These are phyloP conservation scores for Cymbopogon flexuosus DNA, from an alignment of 202 grass and related monocot genomes.

Conservation along the genomic window DNA sequence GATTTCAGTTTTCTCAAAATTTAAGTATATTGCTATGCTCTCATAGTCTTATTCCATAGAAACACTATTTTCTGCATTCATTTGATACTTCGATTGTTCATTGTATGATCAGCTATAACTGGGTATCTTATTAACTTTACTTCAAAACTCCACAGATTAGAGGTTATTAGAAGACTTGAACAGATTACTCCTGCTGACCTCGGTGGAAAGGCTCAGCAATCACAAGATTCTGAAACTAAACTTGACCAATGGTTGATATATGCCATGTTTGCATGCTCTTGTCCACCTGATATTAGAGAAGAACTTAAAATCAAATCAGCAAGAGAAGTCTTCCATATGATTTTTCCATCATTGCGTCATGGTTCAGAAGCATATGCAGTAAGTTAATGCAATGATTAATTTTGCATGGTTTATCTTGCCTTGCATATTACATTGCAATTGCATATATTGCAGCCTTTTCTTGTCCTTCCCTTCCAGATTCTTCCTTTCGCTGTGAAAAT, in stretches of 20 bases:
- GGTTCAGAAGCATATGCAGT: conserved; percentile 93
- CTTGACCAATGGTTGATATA: conserved; percentile 97
- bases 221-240: conserved; percentile 79
- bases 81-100: not conserved
- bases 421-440: not conserved
- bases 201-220: conserved; percentile 84
- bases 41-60: not conserved
- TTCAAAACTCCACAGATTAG: conserved; percentile 49
- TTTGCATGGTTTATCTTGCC: conserved; percentile 29
- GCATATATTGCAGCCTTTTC: conserved; percentile 10
- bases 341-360: conserved; percentile 87
- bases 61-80: conserved; percentile 11
- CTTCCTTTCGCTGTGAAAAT: not conserved
- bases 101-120: not conserved
- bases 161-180: conserved; percentile 79
- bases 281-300: conserved; percentile 69
- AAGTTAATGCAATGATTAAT: conserved; percentile 42
- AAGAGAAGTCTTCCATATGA: conserved; percentile 89
- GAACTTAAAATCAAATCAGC: conserved; percentile 49
- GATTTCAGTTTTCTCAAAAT: conserved; percentile 3
- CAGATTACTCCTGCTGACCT: conserved; percentile 78
- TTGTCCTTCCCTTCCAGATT: not conserved
- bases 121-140: conserved; percentile 31
- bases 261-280: conserved; percentile 94
- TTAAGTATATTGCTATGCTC: not conserved